These are phyloP conservation scores for Candida wancherniae DNA, from an alignment of 805 yeast genomes.

Conservation along the genomic window DNA sequence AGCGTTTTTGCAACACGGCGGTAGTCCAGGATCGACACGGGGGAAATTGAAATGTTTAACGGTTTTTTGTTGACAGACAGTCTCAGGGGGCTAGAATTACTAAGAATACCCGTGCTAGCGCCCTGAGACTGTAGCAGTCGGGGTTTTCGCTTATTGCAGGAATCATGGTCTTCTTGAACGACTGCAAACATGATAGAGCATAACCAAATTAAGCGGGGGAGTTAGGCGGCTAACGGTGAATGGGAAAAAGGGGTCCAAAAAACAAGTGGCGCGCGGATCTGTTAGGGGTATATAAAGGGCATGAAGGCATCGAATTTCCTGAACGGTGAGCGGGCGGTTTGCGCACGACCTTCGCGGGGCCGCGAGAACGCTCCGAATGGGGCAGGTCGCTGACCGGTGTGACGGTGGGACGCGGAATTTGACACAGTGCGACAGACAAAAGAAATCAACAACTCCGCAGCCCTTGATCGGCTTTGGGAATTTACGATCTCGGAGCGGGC, in stretches of 20 bases:
- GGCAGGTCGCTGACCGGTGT: no score
- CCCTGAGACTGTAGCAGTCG: conserved; percentile 39
- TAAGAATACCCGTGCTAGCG: conserved; percentile 17
- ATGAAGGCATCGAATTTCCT: background rate
- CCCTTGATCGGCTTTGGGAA: no score
- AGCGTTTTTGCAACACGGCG: conserved; percentile 53
- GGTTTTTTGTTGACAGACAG: conserved; percentile 16
- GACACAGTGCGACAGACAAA: no score
- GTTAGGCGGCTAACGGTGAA: no score
- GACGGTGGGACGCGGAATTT: no score
- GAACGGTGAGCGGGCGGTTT: background rate
- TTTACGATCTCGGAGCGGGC: no score
- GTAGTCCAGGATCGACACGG: conserved; percentile 35
- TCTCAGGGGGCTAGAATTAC: conserved; percentile 22
- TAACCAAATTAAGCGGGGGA: conserved; percentile 2
- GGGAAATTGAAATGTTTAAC: conserved; percentile 15
- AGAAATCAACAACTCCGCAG: no score
- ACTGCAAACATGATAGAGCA: conserved; percentile 20
- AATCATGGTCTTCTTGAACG: conserved; percentile 31
- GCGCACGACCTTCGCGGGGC: no score
- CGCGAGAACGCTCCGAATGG: no score
- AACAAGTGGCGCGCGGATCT: conserved; percentile 3
- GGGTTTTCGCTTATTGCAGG: conserved; percentile 28
- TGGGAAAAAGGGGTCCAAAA: conserved; percentile 5
- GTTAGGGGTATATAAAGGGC: conserved; percentile 10